phyloP scores from a whole-genome alignment of 495 filamentous ascomycete genomes.

The Xylaria bambusicola region DNA sequence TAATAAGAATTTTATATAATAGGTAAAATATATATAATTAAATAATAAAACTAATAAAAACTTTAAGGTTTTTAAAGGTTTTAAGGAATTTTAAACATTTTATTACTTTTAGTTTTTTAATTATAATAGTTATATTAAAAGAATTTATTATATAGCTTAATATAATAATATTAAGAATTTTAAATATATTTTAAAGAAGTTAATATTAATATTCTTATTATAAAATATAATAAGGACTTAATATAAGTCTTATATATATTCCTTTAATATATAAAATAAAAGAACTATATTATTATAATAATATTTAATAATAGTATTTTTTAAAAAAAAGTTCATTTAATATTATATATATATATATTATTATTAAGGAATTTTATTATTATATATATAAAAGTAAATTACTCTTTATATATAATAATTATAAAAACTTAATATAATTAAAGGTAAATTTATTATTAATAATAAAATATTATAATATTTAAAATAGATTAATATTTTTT shows the following conservation, averaged over 20 bases:
- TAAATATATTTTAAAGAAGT: slow-evolving; percentile 4
- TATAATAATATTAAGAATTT: not conserved
- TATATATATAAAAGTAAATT: too few species aligned
- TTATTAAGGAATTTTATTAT: too few species aligned
- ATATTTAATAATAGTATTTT: too few species aligned
- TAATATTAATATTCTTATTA: slow-evolving; percentile 5
- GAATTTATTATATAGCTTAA: not conserved
- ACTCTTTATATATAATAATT: too few species aligned
- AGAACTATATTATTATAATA: not conserved
- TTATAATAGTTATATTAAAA: not conserved
- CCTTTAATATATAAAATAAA: not conserved
- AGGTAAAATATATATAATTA: slow-evolving; percentile 4
- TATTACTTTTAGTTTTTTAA: slow-evolving; percentile 1
- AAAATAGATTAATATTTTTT: too few species aligned
- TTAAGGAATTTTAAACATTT: not conserved
- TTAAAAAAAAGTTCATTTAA: too few species aligned
- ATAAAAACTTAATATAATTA: too few species aligned
- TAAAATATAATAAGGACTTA: not conserved
- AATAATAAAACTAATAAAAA: slow-evolving; percentile 1
- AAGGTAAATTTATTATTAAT: too few species aligned
- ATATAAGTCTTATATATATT: slow-evolving; percentile 7
- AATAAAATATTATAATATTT: too few species aligned
- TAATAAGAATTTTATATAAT: not conserved
- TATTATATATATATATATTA: too few species aligned
- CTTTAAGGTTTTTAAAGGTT: not conserved